Percentiles rank a stretch among this genome's conserved stretches.
phyloP scores from a whole-genome alignment of 345 rosid species.

The Barbarea vulgaris region DNA sequence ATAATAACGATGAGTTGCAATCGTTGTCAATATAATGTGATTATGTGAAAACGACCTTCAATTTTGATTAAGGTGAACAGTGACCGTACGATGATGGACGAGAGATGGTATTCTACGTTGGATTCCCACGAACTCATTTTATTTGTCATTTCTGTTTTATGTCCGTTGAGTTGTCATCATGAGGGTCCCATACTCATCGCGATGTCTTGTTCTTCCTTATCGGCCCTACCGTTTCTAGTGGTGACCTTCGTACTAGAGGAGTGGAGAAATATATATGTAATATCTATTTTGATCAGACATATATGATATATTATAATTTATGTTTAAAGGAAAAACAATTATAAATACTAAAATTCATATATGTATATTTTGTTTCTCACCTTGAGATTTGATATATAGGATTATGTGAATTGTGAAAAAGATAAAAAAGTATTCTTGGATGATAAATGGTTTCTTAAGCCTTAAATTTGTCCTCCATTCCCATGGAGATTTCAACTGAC shows the following conservation, averaged over 20 bases:
- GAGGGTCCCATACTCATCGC: conserved; percentile 27
- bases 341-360: background rate
- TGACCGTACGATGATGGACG: conserved; percentile 33
- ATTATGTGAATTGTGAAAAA: background rate
- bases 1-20: conserved; percentile 22
- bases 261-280: background rate
- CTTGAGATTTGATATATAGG: background rate
- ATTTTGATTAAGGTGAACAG: conserved; percentile 11
- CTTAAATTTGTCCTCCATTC: too few species aligned
- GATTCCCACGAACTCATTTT: conserved; percentile 33
- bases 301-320: background rate
- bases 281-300: background rate
- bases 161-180: conserved; percentile 37
- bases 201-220: conserved; percentile 23
- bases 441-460: background rate
- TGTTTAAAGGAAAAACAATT: background rate
- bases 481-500: too few species aligned
- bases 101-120: conserved; percentile 21
- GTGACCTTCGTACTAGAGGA: conserved; percentile 20
- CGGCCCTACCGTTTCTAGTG: conserved; percentile 19
- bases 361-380: background rate
- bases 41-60: conserved; percentile 2
- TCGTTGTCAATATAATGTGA: conserved; percentile 22
- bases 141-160: conserved; percentile 22
- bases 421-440: background rate